Conservation (phyloP, 352 stramenopile genomes). For the Globisporangium acanthophoron region DNA sequence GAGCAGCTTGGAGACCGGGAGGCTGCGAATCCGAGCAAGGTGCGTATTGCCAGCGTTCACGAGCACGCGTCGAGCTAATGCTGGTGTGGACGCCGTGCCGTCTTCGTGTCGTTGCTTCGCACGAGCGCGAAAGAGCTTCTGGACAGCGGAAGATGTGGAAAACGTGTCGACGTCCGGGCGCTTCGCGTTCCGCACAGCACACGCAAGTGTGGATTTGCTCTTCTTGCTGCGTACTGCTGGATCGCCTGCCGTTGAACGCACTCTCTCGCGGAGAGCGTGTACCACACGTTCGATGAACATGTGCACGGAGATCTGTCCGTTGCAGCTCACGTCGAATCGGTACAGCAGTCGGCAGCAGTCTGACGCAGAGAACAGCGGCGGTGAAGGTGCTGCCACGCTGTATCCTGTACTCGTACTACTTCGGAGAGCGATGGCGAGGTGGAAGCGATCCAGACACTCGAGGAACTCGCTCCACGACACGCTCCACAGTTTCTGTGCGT, state of each 20-base stretch:
- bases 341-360: conserved; percentile 38
- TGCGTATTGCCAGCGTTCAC: conserved; percentile 27
- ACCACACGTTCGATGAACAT: conserved; percentile 16
- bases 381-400: not conserved
- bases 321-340: conserved; percentile 27
- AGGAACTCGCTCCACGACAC: conserved; percentile 22
- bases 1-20: conserved; percentile 37
- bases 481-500: not conserved
- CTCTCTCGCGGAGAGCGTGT: conserved; percentile 7
- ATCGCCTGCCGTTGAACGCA: not conserved
- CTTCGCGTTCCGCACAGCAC: conserved; percentile 18
- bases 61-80: conserved; percentile 9
- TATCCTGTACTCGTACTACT: not conserved
- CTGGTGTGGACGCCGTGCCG: not conserved
- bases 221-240: not conserved
- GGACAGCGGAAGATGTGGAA: conserved; percentile 29
- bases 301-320: conserved; percentile 17
- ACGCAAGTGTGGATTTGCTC: conserved; percentile 1
- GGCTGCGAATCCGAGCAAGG: conserved; percentile 29
- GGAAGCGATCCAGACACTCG: conserved; percentile 17
- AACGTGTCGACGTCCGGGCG: conserved; percentile 32
- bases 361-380: conserved; percentile 2
- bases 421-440: conserved; percentile 7
- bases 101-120: not conserved
- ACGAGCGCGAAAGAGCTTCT: conserved; percentile 36